These are phyloP conservation scores for Pezizomycotina sp. DNA, from an alignment of 2,329 filamentous ascomycete species.

Conservation along the genomic window DNA sequence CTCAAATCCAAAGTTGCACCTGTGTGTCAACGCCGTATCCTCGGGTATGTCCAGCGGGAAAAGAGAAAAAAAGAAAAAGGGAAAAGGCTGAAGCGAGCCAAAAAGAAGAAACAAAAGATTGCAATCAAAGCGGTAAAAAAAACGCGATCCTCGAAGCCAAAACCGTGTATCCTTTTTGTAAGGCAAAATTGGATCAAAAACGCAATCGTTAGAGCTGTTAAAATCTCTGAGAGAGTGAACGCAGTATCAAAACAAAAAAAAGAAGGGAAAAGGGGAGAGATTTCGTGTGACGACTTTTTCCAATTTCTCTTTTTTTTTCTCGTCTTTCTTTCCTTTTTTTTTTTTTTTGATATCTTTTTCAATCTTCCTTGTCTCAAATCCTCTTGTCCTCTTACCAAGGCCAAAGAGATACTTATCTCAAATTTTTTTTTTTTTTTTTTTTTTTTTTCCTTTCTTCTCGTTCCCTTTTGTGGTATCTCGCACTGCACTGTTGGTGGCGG, in stretches of 20 bases:
- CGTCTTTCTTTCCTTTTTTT: too few relatives aligned
- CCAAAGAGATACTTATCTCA: constrained; percentile 1
- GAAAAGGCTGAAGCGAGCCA: too few relatives aligned
- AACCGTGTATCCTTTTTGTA: too few relatives aligned
- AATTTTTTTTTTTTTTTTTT: constrained; percentile 6
- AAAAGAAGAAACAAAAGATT: too few relatives aligned
- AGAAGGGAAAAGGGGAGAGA: neutral
- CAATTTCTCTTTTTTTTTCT: too few relatives aligned
- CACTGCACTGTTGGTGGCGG: constrained; percentile 4
- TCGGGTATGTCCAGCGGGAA: too few relatives aligned
- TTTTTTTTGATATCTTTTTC: too few relatives aligned
- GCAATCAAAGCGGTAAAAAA: too few relatives aligned
- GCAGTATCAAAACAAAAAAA: neutral
- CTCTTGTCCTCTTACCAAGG: neutral
- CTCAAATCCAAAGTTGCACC: too few relatives aligned
- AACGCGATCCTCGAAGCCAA: too few relatives aligned
- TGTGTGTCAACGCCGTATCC: too few relatives aligned
- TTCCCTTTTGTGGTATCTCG: constrained; percentile 3
- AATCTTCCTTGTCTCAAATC: neutral
- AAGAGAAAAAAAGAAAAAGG: too few relatives aligned
- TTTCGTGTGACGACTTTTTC: neutral
- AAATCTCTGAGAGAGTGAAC: neutral
- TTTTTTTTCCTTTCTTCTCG: constrained; percentile 2
- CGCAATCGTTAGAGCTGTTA: neutral
- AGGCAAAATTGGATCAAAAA: neutral